Base-by-base conservation (phyloP, 1,284 basidiomycete genomes). In the Rhodotorula sp. region DNA sequence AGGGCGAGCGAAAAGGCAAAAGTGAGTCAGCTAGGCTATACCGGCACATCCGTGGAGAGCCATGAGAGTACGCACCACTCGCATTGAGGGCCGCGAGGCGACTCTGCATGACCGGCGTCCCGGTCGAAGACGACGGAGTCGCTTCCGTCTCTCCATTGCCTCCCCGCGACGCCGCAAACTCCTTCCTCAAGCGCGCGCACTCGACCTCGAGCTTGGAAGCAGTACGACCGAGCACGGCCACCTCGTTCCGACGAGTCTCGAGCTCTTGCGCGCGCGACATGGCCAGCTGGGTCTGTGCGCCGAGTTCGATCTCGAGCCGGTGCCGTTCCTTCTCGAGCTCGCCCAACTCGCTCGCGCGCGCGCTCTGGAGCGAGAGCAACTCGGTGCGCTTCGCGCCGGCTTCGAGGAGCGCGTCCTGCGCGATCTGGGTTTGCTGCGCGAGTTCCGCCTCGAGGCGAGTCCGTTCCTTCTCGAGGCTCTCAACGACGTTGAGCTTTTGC, bases 401-500 rank as follows among this genome's bases (percentile, higher is more conserved):
- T 30, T 61, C 60, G 48, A 42, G 20, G 24, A 61, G 48, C 33
- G 60, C 60, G 4, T 51, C 48, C 44, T 61, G 45, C 5, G 60
- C 60, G 15, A 61, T 61, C 29, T 45, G 60, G 46, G 60, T 61
- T 24, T 61, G 60, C 48, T 24, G 6, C 6, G 60, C 46, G 30
- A 61, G 60, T 30, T 61, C 60, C 2, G 24, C 46, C 24, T 61
- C 60, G 48, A 61, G 60, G 22, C 48, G 60, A 14, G 60, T 30
- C 46, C 60, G 46, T 33, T 61, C 60, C 48, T 61, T 61, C 30
- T 61, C 60, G 60, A 61, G 60, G 48, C 29, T n/a, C 48, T 61
- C 60, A 30, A 61, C 60, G 30, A 51, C 60, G 24, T 46, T 45
- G 30, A 18, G 48, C 60, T 61, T 61, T 18, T 51, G 60, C 60